A percentile compares a stretch with the other conserved stretches of the same genome.
Evolutionary conservation across 2,329 filamentous ascomycete genomes (phyloP).

Genomic region (Pyricularia pennisetigena): DNA sequence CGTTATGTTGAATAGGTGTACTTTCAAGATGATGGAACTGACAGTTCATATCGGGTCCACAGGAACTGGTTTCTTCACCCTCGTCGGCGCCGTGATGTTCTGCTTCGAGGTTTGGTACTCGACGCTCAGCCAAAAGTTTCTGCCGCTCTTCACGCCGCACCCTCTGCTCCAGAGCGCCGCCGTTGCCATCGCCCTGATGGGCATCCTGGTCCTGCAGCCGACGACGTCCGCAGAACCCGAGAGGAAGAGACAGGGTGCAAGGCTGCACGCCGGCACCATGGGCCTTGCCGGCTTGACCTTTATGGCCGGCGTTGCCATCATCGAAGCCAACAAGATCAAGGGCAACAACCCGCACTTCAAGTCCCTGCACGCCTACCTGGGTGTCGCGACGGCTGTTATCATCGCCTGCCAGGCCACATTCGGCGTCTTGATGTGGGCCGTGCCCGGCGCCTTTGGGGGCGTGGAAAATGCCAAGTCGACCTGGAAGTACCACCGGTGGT

Average conservation of each 20-base stretch:
- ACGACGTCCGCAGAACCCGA: conserved; percentile 53
- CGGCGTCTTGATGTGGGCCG: conserved; percentile 74
- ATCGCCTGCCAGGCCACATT: conserved; percentile 66
- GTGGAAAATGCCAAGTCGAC: conserved; percentile 69
- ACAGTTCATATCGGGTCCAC: not conserved
- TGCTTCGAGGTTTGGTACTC: conserved; percentile 65
- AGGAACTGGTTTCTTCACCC: conserved; percentile 59
- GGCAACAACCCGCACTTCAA: conserved; percentile 64
- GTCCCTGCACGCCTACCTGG: conserved; percentile 72
- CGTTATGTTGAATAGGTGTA: not conserved
- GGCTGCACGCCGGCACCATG: conserved; percentile 62
- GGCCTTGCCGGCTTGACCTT: conserved; percentile 52
- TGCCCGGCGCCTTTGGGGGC: conserved; percentile 66
- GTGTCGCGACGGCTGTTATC: conserved; percentile 62
- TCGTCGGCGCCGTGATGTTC: conserved; percentile 49
- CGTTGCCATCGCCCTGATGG: conserved; percentile 67
- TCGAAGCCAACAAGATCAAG: conserved; percentile 75
- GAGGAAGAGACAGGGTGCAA: conserved; percentile 57
- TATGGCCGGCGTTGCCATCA: conserved; percentile 55
- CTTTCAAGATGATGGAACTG: not conserved
- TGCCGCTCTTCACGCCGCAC: conserved; percentile 83
- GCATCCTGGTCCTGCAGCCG: conserved; percentile 77
- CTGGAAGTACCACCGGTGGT: conserved; percentile 81
- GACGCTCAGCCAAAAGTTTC: conserved; percentile 52
- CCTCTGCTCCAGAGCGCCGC: conserved; percentile 62